Conservation (phyloP, 495 filamentous ascomycete genomes). For the Daldinia caldariorum region DNA sequence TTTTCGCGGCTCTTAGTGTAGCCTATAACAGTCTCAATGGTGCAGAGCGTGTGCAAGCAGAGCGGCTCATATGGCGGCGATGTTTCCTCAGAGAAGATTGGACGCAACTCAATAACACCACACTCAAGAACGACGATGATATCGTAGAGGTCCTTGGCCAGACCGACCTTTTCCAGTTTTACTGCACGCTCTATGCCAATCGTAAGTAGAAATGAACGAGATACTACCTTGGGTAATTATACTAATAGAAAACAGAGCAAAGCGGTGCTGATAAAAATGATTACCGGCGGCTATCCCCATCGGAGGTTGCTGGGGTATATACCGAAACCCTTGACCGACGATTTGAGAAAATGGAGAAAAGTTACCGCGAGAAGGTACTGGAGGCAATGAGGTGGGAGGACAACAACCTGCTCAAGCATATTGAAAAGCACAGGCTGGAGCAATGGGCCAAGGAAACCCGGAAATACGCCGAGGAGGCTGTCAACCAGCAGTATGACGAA, state of each 20-base stretch:
- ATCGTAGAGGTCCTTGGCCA: constrained; percentile 56
- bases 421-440: constrained; percentile 68
- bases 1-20: constrained; percentile 76
- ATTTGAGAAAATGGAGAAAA: constrained; percentile 59
- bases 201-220: constrained; percentile 50
- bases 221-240: background rate
- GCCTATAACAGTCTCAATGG: constrained; percentile 65
- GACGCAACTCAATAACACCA: constrained; percentile 66
- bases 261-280: constrained; percentile 29
- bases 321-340: constrained; percentile 63
- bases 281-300: constrained; percentile 52
- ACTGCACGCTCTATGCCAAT: constrained; percentile 56
- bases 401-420: constrained; percentile 57
- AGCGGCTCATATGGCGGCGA: constrained; percentile 84
- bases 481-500: constrained; percentile 45
- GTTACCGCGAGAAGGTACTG: constrained; percentile 59
- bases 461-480: constrained; percentile 50
- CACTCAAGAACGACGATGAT: constrained; percentile 60
- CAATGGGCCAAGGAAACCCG: constrained; percentile 67
- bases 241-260: constrained; percentile 43
- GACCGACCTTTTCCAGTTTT: constrained; percentile 61
- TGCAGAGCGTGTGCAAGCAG: constrained; percentile 63
- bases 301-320: constrained; percentile 63
- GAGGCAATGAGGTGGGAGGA: constrained; percentile 68
- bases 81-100: constrained; percentile 83